Evolutionary conservation across 2,329 filamentous ascomycete genomes (phyloP), one percentile per base, ranked within the genome.

Genomic region (Fusarium succisae): DNA sequence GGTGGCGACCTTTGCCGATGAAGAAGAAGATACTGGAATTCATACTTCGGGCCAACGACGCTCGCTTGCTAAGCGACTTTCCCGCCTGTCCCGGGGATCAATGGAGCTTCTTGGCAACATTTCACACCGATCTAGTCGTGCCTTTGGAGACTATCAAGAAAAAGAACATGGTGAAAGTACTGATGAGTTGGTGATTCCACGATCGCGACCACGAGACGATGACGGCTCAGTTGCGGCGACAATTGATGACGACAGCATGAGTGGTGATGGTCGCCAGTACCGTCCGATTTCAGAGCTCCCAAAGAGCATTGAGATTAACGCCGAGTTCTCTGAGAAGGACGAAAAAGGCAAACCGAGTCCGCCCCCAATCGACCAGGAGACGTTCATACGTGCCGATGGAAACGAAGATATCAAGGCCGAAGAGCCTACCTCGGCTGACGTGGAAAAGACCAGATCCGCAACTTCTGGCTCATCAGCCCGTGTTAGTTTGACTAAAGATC

Each of bases 1-100:
- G 4, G 86, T 93, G 26, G 93, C 92, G 7, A 93, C 93, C 0
- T 87, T 92, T 76, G 91, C 92, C 22, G 91, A 92, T 64, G 87
- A 91, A 35, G 86, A 87, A 18, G 86, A 87, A 17, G 86, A 87
- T n/a, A 77, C 81, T 28, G 59, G 61, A 15, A 43, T 68, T 60
- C 48, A 79, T 71, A 53, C 74, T 62, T 55, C 73, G 50, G 64
- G 69, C 69, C 74, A 82, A 59, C 81, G 82, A 28, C 77, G 78
- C 20, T 86, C 86, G 8, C 71, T 86, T 24, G 85, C 84, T 9
- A 86, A 87, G 56, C 84, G 86, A 24, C 79, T 89, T 5, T 90
- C 89, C 2, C 82, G 81, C 17, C 80, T 89, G 6, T 90, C 89
- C 4, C 82, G 81, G 18, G 81, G 84, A 55, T 89, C 89, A 6